Base-by-base conservation (phyloP, 768 basidiomycete genomes). In the Kwoniella dendrophila region DNA sequence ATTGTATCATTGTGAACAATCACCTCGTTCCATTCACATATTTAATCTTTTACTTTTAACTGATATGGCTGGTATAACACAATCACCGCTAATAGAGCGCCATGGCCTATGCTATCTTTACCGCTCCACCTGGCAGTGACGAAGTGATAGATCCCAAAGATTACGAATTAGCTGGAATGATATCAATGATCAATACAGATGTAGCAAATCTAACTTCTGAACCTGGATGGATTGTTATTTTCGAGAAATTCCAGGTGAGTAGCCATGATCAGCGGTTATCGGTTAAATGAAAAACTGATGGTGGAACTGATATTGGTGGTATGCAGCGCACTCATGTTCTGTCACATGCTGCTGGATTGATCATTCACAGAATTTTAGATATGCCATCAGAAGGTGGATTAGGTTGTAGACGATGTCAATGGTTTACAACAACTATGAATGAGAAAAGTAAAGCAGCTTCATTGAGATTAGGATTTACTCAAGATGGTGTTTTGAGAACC, bases 231-330 rank as follows among this genome's bases (percentile, higher is more conserved):
- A 72, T 74, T 27, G 44, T 68, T 22, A 67, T 74, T 40, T 38
- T 70, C 22, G 64, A 67, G 38, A 64, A 56, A 26, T 74, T 58
- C 50, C 73, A 74, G 49, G 73, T 74, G n/a, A 60, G 67, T 55
- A 18, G 33, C 6, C n/a, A n/a, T n/a, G n/a, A n/a, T n/a, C n/a
- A n/a, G n/a, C n/a, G n/a, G n/a, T n/a, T n/a, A n/a, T n/a, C n/a
- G n/a, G n/a, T n/a, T n/a, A n/a, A n/a, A n/a, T n/a, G n/a, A 27
- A 6, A 10, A 3, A 26, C 26, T 10, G 24, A 48, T 7, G 45
- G 45, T 8, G 5, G 11, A 8, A 7, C 41, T 29, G 36, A 22
- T 27, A 27, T 20, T 36, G 18, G 20, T 0, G 26, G 10, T 57
- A 6, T 32, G 2, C 64, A 72, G 58, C 63, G 67, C 3, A 66